Base-by-base conservation (phyloP, 2,329 filamentous ascomycete species). In the Apiospora phragmitis region DNA sequence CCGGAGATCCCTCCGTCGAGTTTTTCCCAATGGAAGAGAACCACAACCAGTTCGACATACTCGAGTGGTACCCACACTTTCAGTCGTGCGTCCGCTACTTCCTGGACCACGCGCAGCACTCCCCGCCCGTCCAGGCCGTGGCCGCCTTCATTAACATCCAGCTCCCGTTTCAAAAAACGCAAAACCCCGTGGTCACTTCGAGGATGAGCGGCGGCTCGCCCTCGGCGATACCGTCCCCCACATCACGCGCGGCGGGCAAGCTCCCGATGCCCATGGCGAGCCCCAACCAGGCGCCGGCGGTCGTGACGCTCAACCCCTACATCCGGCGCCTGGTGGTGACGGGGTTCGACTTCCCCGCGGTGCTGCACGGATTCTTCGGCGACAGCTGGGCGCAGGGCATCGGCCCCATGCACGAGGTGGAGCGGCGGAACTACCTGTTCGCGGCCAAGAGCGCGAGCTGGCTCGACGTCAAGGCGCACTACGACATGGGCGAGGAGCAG, bases 281-380 rank as follows among this genome's bases (percentile, higher is more conserved):
- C 29, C 68, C 49, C 14, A 11, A 14, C 24, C 49, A 73, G 69
- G 74, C 78, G 62, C 79, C 81, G 42, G 80, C 81, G 65, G 77
- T 82, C 41, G 86, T 95, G 65, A 94, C 93, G 1, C 85, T 98
- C 14, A 88, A 96, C 4, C 95, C 96, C 0, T 99, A 97, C 80
- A 91, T 98, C 73, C 92, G 95, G 43, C 93, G 96, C 21, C 88
- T 98, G 2, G 91, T 98, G 65, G 94, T 94, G 21, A 98, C 95
- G 0, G 95, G 95, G 1, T 96, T 97, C 84, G 96, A 98, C 80
- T 91, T 91, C 51, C 91, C 93, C 0, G 91, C 91, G 0, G 91
- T 98, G n/a, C 85, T 99, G 72, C 94, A 97, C 78, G 94, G 94
- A 14, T 97, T 98, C 84, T 99, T 98, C 76, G 96, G 96, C n/a